Base-by-base conservation (phyloP, 805 yeast species). In the Phaffomyces antillensis region DNA sequence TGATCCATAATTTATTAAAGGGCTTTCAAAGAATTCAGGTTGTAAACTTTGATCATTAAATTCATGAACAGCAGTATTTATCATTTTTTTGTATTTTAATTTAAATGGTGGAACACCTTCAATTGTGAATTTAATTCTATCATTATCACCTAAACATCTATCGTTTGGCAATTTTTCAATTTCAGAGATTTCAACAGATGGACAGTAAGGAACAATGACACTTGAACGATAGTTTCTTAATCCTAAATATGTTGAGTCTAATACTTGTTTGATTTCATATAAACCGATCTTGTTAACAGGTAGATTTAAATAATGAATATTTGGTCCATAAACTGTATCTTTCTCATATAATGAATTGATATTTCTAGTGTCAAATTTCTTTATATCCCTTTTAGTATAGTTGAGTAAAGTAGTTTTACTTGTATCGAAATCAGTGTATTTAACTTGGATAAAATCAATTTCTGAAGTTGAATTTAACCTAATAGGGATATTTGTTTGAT, bases 41-140 rank as follows among this genome's bases (percentile, higher is more conserved):
- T 72, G 76, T 23, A 74, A 53, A 37, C 71, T 65, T 38, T 72
- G 72, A 43, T 74, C 75, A 30, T 63, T 60, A 38, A 65, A 57
- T 31, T 53, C 56, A 13, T 63, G 61, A n/a, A 56, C 57, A 23
- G 65, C 55, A 25, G 59, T 68, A 45, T 66, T 64, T 20, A 73
- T 60, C 15, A 68, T 53, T 48, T 77, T 79, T 38, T 72, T 73
- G 56, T 82, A 83, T 36, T 70, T 67, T 32, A 85, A 64, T 20
- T 74, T 75, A 46, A 85, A 62, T 0, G 99, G 98, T 1, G 91
- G 82, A 2, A 88, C 85, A 43, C 98, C 97, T 17, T 68, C 63
- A 1, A 82, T 75, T 2, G 73, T 67, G 30, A 91, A 70, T 13
- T 64, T 63, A 1, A 81, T 63, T 20, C 72, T 64, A 51, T 79